Evolutionary conservation across 176 grass and related monocot genomes (phyloP), one percentile per base, ranked within the genome.

Genomic region (Aegilops bicornis): DNA sequence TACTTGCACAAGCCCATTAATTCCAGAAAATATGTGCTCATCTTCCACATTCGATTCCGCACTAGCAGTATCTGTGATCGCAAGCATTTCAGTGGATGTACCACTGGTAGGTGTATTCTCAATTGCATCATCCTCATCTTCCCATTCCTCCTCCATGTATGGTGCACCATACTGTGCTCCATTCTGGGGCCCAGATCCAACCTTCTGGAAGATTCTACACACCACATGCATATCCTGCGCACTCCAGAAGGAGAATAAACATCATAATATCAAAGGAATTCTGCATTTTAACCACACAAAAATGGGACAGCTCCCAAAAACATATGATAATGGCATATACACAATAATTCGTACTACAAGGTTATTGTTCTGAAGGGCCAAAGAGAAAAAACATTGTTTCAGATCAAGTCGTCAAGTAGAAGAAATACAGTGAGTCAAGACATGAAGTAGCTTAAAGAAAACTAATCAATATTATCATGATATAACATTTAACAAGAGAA

Each of bases 61-160:
- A 10, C 92, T 85, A 31, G 72, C 87, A 77, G 61, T 81, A 35
- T 74, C 75, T 42, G 64, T 35, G 67, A 86, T 79, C 15, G 87
- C 37, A 67, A 84, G 35, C 22, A 76, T 54, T 47, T 77, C 52
- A 7, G 39, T 62, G 69, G 77, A 36, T 24, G 61, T 1, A 8
- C 36, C 80, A 61, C 17, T 82, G 32, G 83, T 82, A 87, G 84
- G 80, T 77, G 62, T 67, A 47, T 81, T 84, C 61, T 91, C 83
- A 75, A 90, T 60, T 10, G 27, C 88, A 86, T 86, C 90, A 29
- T 78, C 84, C 58, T 94, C 90, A 63, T 98, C 84, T 45, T 98
- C 93, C 96, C 96, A 98, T 85, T 98, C 96, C 82, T 94, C 96
- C 87, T 98, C 96, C 85, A 92, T 67, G 84, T 91, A 98, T 14